Base-by-base conservation (phyloP, 345 rosid genomes). In the Odontarrhena argentea region DNA sequence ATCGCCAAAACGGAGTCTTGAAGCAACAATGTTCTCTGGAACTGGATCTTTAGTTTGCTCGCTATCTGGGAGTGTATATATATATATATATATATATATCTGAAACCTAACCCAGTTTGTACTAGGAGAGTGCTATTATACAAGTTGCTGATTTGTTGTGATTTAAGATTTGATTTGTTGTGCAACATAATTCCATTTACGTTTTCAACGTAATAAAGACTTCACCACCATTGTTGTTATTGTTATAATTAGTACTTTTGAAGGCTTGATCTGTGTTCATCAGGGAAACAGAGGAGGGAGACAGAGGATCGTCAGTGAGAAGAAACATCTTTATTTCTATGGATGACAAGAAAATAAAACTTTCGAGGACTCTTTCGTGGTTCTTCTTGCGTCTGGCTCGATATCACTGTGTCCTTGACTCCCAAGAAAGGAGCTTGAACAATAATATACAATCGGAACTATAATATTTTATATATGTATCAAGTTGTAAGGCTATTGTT, bases 81-180 rank as follows among this genome's bases (percentile, higher is more conserved):
- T 76, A 18, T 18, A 18, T 18, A 18, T 18, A 18, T 18, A 18
- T 18, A 18, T 18, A 18, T 18, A 18, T 18, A 18, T 18, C 22
- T 18, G 22, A 18, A 18, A 18, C 22, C 22, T 18, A 0, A 18
- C 22, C 22, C 22, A 18, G 75, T 84, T 77, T 34, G 86, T 58
- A 55, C 68, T 84, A 25, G 92, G 95, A 47, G 95, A 88, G 50
- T 18, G 22, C 22, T 18, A 18, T 18, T 18, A 18, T 18, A 18
- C 22, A 18, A 18, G 22, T 18, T 18, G 22, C 22, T 18, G 22
- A 18, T 18, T 18, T 18, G 22, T 18, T 18, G 22, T 18, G 22
- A 18, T 18, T 18, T 18, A 18, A 18, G 22, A 18, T 18, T 18
- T 18, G 22, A 18, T 18, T 18, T 18, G 22, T 18, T 18, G 22